Evolutionary conservation across 331 rosid genomes (phyloP).

Genomic region (Cucumis variabilis): DNA sequence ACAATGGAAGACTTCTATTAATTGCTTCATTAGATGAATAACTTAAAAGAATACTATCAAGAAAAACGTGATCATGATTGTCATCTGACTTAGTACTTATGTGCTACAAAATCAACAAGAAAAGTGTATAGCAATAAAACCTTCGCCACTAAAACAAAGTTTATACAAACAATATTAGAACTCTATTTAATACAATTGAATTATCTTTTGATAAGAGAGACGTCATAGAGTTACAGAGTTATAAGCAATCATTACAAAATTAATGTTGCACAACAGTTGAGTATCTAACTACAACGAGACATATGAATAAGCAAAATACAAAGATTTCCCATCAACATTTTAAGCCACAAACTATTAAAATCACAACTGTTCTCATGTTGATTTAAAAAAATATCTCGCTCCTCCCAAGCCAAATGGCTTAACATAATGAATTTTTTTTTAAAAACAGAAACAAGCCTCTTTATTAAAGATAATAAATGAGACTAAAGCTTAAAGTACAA

Average conservation of each 20-base stretch:
- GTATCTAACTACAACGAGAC: background rate
- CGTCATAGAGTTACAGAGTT: background rate
- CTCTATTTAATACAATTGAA: background rate
- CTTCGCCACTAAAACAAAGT: conserved; percentile 1
- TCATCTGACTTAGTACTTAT: conserved; percentile 53
- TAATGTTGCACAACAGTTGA: background rate
- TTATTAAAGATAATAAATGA: too few species aligned
- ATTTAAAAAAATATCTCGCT: background rate
- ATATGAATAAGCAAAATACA: background rate
- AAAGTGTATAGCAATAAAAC: conserved; percentile 25
- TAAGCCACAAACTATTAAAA: background rate
- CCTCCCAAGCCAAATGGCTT: background rate
- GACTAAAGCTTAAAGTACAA: too few species aligned
- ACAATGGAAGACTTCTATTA: conserved; percentile 54
- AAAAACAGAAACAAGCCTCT: too few species aligned
- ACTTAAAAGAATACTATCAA: conserved; percentile 51
- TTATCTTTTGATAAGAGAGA: background rate
- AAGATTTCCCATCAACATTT: background rate
- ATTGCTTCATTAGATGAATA: conserved; percentile 50
- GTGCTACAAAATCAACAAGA: conserved; percentile 57
- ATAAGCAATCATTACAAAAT: background rate
- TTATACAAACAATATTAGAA: background rate
- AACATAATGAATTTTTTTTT: background rate
- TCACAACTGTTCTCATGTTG: background rate
- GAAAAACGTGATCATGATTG: conserved; percentile 53